Base-by-base conservation (phyloP, 257 asterid genomes). In the Scutellaria minor region DNA sequence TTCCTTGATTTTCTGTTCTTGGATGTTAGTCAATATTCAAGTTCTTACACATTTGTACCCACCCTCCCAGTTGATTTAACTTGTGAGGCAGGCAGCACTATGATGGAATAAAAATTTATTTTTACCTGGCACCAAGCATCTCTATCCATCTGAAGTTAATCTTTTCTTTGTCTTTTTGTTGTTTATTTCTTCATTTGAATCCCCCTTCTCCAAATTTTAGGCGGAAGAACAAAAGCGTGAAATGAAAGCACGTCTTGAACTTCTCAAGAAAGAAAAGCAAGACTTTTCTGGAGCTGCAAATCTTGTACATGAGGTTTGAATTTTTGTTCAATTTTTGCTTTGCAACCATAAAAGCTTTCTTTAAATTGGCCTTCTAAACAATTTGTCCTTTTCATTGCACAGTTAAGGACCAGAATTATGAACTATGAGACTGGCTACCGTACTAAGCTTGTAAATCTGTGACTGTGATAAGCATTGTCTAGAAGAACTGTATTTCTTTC, bases 171-270 rank as follows among this genome's bases (percentile, higher is more conserved):
- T 44, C 61, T 68, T 18, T 42, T 6, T 56, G 9, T 7, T 20
- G 60, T 56, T 14, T 37, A 48, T 37, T 12, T 39, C 66, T 3
- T 39, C 46, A 6, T 63, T 71, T 66, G 35, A 45, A 64, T 13
- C 39, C 41, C 37, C 37, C 37, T 24, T 31, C 37, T 31, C 37
- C 37, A 31, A 31, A 31, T 79, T 27, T 68, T 60, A 90, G 97
- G 89, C 89, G 4, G 92, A 90, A 81, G 89, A 88, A 71, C 89
- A 79, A 64, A 88, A 83, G n/a, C 70, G 54, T 40, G 56, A 77
- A 27, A 60, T 86, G 51, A 69, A 64, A 81, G 84, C 83, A 59
- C 93, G 80, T 44, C 78, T 89, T 72, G 95, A 87, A 75, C 75
- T 69, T 73, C 85, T 89, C 80, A 84, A 81, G 89, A 85, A 85